A percentile compares a stretch with the other conserved stretches of the same genome.
These are phyloP conservation scores for Metschnikowia peoriensis DNA, from an alignment of 805 yeast species.

Conservation along the genomic window DNA sequence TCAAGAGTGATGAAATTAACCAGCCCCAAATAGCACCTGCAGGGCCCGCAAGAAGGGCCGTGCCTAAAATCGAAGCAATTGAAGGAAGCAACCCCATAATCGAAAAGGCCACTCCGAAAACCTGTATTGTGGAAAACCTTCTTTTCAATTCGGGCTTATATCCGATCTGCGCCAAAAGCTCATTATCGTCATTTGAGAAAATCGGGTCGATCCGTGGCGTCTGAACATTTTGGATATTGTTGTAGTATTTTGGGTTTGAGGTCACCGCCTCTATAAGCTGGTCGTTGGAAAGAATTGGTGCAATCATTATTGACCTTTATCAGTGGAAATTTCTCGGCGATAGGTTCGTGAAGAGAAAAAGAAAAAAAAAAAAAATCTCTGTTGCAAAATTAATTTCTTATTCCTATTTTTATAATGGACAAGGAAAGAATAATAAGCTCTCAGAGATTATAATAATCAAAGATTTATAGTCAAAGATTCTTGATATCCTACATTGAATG, in stretches of 20 bases:
- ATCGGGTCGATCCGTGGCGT: slow-evolving; percentile 21
- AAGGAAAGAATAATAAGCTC: too few species aligned
- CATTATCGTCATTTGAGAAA: slow-evolving; percentile 20
- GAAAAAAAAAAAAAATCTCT: too few species aligned
- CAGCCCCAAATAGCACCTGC: slow-evolving; percentile 73
- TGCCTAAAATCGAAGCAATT: slow-evolving; percentile 52
- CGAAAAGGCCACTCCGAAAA: slow-evolving; percentile 68
- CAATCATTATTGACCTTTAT: neutral
- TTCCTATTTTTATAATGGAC: too few species aligned
- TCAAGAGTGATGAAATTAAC: slow-evolving; percentile 58
- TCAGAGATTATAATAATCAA: too few species aligned
- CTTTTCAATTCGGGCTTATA: slow-evolving; percentile 68
- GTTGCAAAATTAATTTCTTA: too few species aligned
- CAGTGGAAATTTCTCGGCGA: neutral
- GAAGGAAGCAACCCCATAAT: slow-evolving; percentile 72
- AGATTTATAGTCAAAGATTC: too few species aligned
- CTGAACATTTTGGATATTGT: slow-evolving; percentile 31
- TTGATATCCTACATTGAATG: too few species aligned
- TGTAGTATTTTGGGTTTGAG: slow-evolving; percentile 25
- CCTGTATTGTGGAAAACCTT: slow-evolving; percentile 58
- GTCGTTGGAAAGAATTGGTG: slow-evolving; percentile 18
- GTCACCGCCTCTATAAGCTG: slow-evolving; percentile 26
- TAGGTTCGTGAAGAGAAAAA: neutral
- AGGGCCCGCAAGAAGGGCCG: slow-evolving; percentile 62
- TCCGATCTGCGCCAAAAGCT: slow-evolving; percentile 55